Evolutionary conservation across 2,329 filamentous ascomycete species (phyloP).

Genomic region (Rhinocladiella similis): DNA sequence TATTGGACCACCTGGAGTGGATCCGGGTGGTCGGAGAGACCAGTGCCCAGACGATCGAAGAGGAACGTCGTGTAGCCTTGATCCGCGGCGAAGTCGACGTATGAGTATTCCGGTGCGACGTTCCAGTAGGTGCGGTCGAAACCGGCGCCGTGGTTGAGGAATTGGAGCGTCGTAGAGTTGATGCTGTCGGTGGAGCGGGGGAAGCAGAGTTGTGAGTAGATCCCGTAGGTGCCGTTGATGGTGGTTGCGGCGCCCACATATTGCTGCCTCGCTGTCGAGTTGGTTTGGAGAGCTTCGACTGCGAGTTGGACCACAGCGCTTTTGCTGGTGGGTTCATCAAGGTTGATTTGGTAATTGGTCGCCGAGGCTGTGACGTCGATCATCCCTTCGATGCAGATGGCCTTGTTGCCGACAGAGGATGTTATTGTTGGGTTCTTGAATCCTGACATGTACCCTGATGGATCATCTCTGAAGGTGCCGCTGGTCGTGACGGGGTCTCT

Average conservation of each 20-base stretch:
- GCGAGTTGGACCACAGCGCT: not conserved
- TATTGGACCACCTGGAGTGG: conserved; percentile 27
- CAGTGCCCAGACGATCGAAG: conserved; percentile 38
- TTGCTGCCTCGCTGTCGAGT: conserved; percentile 1
- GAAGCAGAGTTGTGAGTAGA: conserved; percentile 16
- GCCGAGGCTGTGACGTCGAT: conserved; percentile 12
- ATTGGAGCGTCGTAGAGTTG: conserved; percentile 11
- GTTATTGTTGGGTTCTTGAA: conserved; percentile 7
- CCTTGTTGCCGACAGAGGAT: not conserved
- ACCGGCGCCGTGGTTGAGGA: conserved; percentile 17
- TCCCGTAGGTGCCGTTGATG: conserved; percentile 18
- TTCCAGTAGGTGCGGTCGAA: conserved; percentile 35
- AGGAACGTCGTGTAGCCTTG: conserved; percentile 38
- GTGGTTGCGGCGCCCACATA: not conserved
- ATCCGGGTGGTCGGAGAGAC: conserved; percentile 33
- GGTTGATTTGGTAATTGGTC: conserved; percentile 6
- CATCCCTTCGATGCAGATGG: conserved; percentile 9
- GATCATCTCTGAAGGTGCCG: conserved; percentile 35
- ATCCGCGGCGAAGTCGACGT: conserved; percentile 34
- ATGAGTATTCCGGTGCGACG: conserved; percentile 35
- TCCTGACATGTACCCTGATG: not conserved
- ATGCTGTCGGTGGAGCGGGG: not conserved
- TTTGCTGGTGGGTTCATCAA: not conserved
- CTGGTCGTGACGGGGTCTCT: too few relatives aligned
- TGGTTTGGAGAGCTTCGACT: not conserved